These are phyloP conservation scores for Aquilaria sinensis DNA, from an alignment of 345 rosid species.

Conservation along the genomic window DNA sequence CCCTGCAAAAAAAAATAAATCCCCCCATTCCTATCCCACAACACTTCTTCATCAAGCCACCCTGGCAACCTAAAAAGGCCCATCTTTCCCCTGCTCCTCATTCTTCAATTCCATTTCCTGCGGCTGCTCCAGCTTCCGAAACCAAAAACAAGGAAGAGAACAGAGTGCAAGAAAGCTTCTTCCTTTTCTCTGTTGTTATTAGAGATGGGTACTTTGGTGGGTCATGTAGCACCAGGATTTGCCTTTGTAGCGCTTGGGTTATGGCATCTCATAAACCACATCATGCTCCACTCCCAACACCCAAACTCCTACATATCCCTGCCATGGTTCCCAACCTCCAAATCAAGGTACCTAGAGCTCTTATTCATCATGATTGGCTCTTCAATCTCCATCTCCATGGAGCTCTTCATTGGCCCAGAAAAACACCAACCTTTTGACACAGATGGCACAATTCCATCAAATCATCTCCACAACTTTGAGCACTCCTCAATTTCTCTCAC, in stretches of 20 bases:
- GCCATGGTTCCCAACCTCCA: slow-evolving; percentile 59
- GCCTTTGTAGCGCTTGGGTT: slow-evolving; percentile 60
- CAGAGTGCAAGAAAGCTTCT: neutral
- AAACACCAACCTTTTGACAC: slow-evolving; percentile 75
- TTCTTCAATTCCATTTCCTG: too few species aligned
- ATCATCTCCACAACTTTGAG: slow-evolving; percentile 85
- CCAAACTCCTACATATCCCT: slow-evolving; percentile 49
- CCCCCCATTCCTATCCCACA: too few species aligned
- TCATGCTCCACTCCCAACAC: slow-evolving; percentile 40
- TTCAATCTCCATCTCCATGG: slow-evolving; percentile 61
- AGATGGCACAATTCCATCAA: slow-evolving; percentile 78
- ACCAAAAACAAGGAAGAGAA: too few species aligned
- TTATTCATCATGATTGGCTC: slow-evolving; percentile 49
- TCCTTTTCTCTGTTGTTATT: neutral
- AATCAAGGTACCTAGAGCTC: slow-evolving; percentile 52
- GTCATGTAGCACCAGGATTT: slow-evolving; percentile 71
- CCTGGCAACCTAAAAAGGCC: too few species aligned
- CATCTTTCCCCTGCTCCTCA: too few species aligned
- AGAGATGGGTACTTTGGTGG: slow-evolving; percentile 67
- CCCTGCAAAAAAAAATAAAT: too few species aligned
- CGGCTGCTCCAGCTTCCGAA: too few species aligned
- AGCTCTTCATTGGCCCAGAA: slow-evolving; percentile 66
- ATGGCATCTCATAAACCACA: slow-evolving; percentile 81
- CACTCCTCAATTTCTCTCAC: slow-evolving; percentile 67
- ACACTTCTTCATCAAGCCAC: too few species aligned